These are phyloP conservation scores for Tranzscheliella williamsii DNA, from an alignment of 1,284 basidiomycete species.

Conservation along the genomic window DNA sequence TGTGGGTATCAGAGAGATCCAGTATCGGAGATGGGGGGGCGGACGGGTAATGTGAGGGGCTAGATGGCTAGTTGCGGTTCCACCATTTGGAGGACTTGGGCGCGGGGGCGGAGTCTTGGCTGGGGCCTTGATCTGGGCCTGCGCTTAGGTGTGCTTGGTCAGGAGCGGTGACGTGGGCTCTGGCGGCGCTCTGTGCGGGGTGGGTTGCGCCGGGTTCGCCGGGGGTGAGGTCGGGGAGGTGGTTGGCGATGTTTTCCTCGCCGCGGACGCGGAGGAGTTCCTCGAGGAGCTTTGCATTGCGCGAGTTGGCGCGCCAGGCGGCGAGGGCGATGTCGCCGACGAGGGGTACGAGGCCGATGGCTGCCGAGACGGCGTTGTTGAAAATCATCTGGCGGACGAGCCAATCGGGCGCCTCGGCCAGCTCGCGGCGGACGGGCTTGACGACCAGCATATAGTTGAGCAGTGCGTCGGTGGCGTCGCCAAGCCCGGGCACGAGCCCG, in stretches of 20 bases:
- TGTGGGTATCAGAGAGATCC: too few species aligned
- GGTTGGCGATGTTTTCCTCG: conserved; percentile 47
- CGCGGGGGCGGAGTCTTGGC: neutral
- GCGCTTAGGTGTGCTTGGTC: neutral
- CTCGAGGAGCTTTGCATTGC: conserved; percentile 70
- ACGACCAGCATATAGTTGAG: conserved; percentile 80
- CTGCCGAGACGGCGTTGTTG: conserved; percentile 76
- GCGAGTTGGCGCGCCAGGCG: conserved; percentile 82
- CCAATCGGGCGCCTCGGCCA: conserved; percentile 65
- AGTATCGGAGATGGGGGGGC: too few species aligned
- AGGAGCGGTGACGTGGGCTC: neutral
- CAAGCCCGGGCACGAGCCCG: conserved; percentile 75
- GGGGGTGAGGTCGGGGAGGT: conserved; percentile 41
- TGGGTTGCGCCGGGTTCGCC: conserved; percentile 13
- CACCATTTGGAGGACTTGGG: neutral
- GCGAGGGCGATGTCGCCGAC: conserved; percentile 77
- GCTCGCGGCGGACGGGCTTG: conserved; percentile 71
- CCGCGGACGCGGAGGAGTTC: conserved; percentile 43
- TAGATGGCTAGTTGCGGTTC: too few species aligned
- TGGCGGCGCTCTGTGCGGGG: conserved; percentile 14
- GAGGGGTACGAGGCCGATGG: conserved; percentile 75
- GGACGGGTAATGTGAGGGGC: too few species aligned
- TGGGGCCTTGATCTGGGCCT: neutral
- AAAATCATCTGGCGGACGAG: conserved; percentile 66
- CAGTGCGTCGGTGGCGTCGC: conserved; percentile 69